Percentiles rank a stretch among this genome's conserved stretches.
phyloP scores from a whole-genome alignment of 306 rosid species.

The Rubus parviflorus region DNA sequence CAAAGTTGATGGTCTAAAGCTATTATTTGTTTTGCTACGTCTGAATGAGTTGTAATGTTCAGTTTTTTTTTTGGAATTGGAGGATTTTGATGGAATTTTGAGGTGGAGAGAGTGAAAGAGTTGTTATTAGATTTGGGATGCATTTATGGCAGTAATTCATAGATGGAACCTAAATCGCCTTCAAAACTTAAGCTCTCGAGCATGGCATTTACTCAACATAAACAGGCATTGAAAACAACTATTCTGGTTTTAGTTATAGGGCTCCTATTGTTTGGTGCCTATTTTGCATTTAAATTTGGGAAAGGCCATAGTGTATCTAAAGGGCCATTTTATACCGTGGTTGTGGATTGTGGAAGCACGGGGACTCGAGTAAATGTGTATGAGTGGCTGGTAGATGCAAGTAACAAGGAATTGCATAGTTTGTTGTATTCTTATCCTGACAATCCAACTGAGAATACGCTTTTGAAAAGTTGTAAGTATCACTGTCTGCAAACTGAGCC shows the following conservation, averaged over 20 bases:
- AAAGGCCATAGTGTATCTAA: constrained; percentile 25
- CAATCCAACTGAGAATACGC: constrained; percentile 40
- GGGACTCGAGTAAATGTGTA: constrained; percentile 73
- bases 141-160: constrained; percentile 16
- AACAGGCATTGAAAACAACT: constrained; percentile 30
- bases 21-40: background rate
- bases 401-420: constrained; percentile 43
- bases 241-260: constrained; percentile 28
- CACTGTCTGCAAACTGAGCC: constrained; percentile 92
- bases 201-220: constrained; percentile 32
- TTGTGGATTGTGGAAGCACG: constrained; percentile 81
- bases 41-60: background rate
- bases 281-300: constrained; percentile 35
- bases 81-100: constrained; percentile 1
- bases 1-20: background rate
- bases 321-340: constrained; percentile 63
- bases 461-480: constrained; percentile 57
- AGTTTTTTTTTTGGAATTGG: background rate
- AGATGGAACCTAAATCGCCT: constrained; percentile 73
- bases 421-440: constrained; percentile 65
- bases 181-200: constrained; percentile 51
- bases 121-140: background rate
- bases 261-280: constrained; percentile 46
- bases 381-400: constrained; percentile 46
- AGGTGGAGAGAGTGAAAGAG: constrained; percentile 12